Base-by-base conservation (phyloP, 2,329 filamentous ascomycete genomes). In the Epicoccum sorghinum region DNA sequence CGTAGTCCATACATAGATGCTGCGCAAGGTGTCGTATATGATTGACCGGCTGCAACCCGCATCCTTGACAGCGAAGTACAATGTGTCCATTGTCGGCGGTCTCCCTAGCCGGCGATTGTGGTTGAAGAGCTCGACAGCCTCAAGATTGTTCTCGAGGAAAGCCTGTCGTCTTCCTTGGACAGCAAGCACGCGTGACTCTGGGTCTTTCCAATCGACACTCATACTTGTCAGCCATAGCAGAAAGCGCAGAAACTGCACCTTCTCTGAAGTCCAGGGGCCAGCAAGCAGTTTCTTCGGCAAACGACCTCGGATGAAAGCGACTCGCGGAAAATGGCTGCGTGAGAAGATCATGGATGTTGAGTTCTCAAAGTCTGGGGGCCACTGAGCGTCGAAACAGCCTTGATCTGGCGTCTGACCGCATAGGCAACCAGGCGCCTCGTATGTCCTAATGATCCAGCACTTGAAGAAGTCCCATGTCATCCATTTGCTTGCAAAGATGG, bases 381-480 rank as follows among this genome's bases (percentile, higher is more conserved):
- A 72, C 46, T 69, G 66, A 0, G 61, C 53, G 37, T 69, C 66
- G 32, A 65, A 66, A 39, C 69, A 74, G 7, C 64, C 66, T 24
- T 63, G 54, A 4, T 62, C 40, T 4, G 41, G 25, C 14, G 61
- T 62, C 24, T 53, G 55, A 1, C 67, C 68, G 47, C 70, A 72
- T 1, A 74, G 40, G 37, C 71, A 74, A 3, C 68, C 66, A 9
- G 47, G 61, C 0, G 12, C 6, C n/a, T 35, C 64, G 36, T 61
- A 72, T 1, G 54, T 49, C 27, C 52, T 62, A 12, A 58, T 7
- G 7, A 67, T 40, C 52, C 61, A 72, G 1, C 49, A 47, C 38
- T 69, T 62, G 60, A 73, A 69, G 49, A 64, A 71, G 0, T 50
- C n/a, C 71, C 71, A 73, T 7, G 68, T 71, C 70, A 74, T 72